phyloP scores from a whole-genome alignment of 768 basidiomycete genomes.

The Lentinula sp. region DNA sequence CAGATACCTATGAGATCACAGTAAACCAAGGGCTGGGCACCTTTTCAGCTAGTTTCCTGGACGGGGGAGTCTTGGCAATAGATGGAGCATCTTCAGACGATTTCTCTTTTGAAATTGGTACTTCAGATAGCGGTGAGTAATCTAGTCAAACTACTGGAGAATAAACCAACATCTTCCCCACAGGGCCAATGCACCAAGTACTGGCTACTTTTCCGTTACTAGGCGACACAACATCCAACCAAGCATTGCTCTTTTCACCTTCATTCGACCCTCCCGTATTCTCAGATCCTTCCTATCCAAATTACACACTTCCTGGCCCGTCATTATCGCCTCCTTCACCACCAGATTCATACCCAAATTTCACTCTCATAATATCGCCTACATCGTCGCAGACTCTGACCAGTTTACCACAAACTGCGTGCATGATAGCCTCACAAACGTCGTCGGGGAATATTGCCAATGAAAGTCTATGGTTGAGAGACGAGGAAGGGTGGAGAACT shows the following conservation, averaged over 20 bases:
- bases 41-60: slow-evolving; percentile 39
- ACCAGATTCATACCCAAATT: slow-evolving; percentile 39
- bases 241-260: slow-evolving; percentile 69
- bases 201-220: slow-evolving; percentile 45
- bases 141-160: background rate
- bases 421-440: slow-evolving; percentile 40
- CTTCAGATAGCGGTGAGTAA: slow-evolving; percentile 38
- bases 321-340: slow-evolving; percentile 37
- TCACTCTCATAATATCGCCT: slow-evolving; percentile 49
- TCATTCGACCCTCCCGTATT: slow-evolving; percentile 30
- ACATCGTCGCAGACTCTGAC: slow-evolving; percentile 30
- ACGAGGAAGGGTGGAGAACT: slow-evolving; percentile 52
- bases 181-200: slow-evolving; percentile 41
- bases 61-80: slow-evolving; percentile 50
- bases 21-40: slow-evolving; percentile 42
- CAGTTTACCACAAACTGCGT: slow-evolving; percentile 49
- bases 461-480: slow-evolving; percentile 51
- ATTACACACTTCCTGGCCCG: slow-evolving; percentile 65
- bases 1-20: slow-evolving; percentile 40
- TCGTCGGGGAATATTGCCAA: slow-evolving; percentile 33
- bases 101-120: slow-evolving; percentile 51
- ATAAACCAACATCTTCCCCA: background rate
- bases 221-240: slow-evolving; percentile 70
- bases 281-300: slow-evolving; percentile 52
- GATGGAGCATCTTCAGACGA: slow-evolving; percentile 24